Evolutionary conservation across 116 monocot species (phyloP).

Genomic region (Posidonia oceanica): DNA sequence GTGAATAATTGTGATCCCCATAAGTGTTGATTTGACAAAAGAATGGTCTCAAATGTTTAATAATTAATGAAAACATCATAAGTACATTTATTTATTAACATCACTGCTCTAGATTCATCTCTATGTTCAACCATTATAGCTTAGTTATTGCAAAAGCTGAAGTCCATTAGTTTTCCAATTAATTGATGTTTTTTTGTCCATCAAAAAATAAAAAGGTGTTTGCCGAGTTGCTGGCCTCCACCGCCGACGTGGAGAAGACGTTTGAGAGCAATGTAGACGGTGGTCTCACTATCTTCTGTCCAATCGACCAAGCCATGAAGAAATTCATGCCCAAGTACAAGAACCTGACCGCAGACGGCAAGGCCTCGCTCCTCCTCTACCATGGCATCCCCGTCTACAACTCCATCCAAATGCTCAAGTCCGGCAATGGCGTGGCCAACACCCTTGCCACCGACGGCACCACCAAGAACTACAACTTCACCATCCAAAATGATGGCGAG

Average conservation of each 20-base stretch:
- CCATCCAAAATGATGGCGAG: slow-evolving; percentile 64
- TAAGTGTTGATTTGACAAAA: too few relatives aligned
- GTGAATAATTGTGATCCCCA: too few relatives aligned
- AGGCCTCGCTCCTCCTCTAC: slow-evolving; percentile 57
- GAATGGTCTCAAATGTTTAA: too few relatives aligned
- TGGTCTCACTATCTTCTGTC: slow-evolving; percentile 80
- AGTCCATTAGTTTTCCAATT: too few relatives aligned
- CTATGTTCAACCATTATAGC: too few relatives aligned
- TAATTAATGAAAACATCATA: too few relatives aligned
- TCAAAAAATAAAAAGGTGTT: slow-evolving; percentile 17
- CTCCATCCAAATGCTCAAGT: slow-evolving; percentile 56
- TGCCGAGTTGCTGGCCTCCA: slow-evolving; percentile 32
- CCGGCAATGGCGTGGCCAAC: slow-evolving; percentile 57
- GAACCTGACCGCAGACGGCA: slow-evolving; percentile 54
- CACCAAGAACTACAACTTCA: slow-evolving; percentile 55
- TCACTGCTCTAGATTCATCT: too few relatives aligned
- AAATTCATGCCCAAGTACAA: slow-evolving; percentile 63
- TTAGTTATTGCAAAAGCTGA: not conserved
- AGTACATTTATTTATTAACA: too few relatives aligned
- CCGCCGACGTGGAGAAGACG: slow-evolving; percentile 39
- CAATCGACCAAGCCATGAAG: slow-evolving; percentile 50
- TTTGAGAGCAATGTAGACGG: slow-evolving; percentile 38
- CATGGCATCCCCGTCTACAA: slow-evolving; percentile 70
- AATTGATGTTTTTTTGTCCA: too few relatives aligned
- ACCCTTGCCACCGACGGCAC: slow-evolving; percentile 68